A percentile compares a stretch with the other conserved stretches of the same genome.
Evolutionary conservation across 2,329 filamentous ascomycete genomes (phyloP).

Genomic region (Salinomyces thailandicus): DNA sequence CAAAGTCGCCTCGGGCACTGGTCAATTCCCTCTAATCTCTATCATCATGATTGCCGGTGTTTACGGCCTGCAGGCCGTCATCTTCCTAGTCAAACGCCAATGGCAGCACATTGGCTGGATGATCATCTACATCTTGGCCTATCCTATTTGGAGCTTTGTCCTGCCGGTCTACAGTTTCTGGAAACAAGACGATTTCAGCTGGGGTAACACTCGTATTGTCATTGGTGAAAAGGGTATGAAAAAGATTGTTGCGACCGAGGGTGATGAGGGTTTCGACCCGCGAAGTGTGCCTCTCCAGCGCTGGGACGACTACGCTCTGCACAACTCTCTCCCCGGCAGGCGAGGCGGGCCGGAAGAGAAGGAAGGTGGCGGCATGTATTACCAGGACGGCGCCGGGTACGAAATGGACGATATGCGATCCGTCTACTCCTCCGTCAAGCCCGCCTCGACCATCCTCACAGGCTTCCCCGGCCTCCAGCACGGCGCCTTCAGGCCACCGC

Average conservation of each 20-base stretch:
- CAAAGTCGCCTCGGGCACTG: slow-evolving; percentile 54
- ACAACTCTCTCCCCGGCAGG: slow-evolving; percentile 82
- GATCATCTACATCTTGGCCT: slow-evolving; percentile 95
- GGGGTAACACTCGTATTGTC: slow-evolving; percentile 97
- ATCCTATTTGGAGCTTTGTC: slow-evolving; percentile 83
- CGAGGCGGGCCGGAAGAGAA: slow-evolving; percentile 46
- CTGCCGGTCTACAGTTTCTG: slow-evolving; percentile 97
- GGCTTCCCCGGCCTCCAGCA: slow-evolving; percentile 54
- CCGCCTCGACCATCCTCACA: slow-evolving; percentile 75
- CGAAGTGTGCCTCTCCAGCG: slow-evolving; percentile 85
- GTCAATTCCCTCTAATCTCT: slow-evolving; percentile 76
- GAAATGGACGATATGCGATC: slow-evolving; percentile 99
- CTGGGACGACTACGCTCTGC: slow-evolving; percentile 89
- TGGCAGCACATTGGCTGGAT: slow-evolving; percentile 99
- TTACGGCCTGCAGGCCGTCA: slow-evolving; percentile 89
- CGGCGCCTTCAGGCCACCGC: slow-evolving; percentile 41
- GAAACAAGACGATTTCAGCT: slow-evolving; percentile 98
- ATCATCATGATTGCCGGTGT: slow-evolving; percentile 81
- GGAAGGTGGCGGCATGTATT: slow-evolving; percentile 10
- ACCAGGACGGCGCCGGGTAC: slow-evolving; percentile 37
- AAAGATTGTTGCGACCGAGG: slow-evolving; percentile 73
- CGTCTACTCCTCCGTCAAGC: slow-evolving; percentile 83
- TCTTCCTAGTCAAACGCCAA: slow-evolving; percentile 93
- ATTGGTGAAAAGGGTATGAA: slow-evolving; percentile 88
- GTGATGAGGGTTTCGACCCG: slow-evolving; percentile 79